Evolutionary conservation across 2,329 filamentous ascomycete genomes (phyloP).

Genomic region (Botrytis galanthina): DNA sequence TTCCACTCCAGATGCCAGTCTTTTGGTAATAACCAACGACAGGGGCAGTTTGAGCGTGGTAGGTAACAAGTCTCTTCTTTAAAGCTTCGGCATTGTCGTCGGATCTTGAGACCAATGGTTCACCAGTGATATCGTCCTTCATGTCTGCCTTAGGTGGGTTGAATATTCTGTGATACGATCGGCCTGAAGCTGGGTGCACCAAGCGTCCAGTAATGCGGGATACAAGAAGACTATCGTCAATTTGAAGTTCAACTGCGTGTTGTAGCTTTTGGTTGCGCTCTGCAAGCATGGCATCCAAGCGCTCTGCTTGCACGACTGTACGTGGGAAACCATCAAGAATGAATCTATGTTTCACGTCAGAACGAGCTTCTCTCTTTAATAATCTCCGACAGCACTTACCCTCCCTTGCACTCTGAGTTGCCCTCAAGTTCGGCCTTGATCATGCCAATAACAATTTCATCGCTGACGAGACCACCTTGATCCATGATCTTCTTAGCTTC

Average conservation of each 20-base stretch:
- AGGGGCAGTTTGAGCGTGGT: slow-evolving; percentile 89
- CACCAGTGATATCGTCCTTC: slow-evolving; percentile 95
- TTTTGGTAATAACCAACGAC: slow-evolving; percentile 97
- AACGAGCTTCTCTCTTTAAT: neutral
- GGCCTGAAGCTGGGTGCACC: slow-evolving; percentile 91
- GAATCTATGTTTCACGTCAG: slow-evolving; percentile 61
- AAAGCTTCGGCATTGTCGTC: slow-evolving; percentile 96
- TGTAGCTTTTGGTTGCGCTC: slow-evolving; percentile 79
- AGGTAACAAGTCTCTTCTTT: slow-evolving; percentile 90
- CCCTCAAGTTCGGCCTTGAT: slow-evolving; percentile 95
- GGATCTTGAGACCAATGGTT: slow-evolving; percentile 91
- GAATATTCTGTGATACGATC: slow-evolving; percentile 98
- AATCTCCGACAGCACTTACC: slow-evolving; percentile 55
- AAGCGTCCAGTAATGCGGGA: slow-evolving; percentile 95
- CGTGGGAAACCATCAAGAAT: slow-evolving; percentile 98
- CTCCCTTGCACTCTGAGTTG: slow-evolving; percentile 94
- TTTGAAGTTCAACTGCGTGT: slow-evolving; percentile 94
- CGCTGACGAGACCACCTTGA: slow-evolving; percentile 92
- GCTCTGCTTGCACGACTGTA: slow-evolving; percentile 91
- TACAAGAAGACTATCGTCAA: slow-evolving; percentile 90
- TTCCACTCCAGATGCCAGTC: slow-evolving; percentile 92
- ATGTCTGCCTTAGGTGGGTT: slow-evolving; percentile 93
- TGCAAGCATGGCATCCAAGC: slow-evolving; percentile 87
- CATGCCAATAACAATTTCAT: slow-evolving; percentile 99
- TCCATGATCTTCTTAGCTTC: slow-evolving; percentile 99